phyloP scores from a whole-genome alignment of 495 filamentous ascomycete genomes.

The Xanthoparmelia taractica region DNA sequence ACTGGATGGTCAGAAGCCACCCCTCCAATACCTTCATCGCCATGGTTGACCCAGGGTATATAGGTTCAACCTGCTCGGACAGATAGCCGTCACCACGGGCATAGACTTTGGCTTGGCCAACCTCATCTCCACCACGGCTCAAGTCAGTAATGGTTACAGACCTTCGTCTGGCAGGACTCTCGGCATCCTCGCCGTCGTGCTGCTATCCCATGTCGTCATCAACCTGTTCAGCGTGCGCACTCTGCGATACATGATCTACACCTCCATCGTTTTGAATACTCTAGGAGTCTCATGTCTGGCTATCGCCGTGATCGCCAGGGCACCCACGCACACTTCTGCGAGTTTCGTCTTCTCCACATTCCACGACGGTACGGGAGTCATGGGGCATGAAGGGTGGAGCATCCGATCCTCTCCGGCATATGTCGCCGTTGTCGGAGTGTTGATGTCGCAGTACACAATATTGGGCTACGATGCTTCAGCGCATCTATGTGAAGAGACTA shows the following conservation, averaged over 20 bases:
- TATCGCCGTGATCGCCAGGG: slow-evolving; percentile 52
- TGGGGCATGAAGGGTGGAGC: slow-evolving; percentile 42
- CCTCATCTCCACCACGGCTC: slow-evolving; percentile 50
- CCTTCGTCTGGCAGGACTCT: slow-evolving; percentile 45
- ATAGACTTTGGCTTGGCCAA: slow-evolving; percentile 55
- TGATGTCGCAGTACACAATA: slow-evolving; percentile 49
- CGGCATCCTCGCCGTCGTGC: slow-evolving; percentile 54
- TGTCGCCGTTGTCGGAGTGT: slow-evolving; percentile 44
- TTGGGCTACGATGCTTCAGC: slow-evolving; percentile 51
- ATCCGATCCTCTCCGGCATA: slow-evolving; percentile 46
- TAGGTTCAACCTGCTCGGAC: slow-evolving; percentile 49
- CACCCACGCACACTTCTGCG: slow-evolving; percentile 49
- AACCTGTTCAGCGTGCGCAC: slow-evolving; percentile 53
- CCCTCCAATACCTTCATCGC: not conserved
- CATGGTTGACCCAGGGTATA: not conserved
- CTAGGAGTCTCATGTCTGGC: slow-evolving; percentile 48
- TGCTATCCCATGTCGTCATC: slow-evolving; percentile 47
- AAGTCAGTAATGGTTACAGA: slow-evolving; percentile 47
- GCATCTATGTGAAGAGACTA: slow-evolving; percentile 53
- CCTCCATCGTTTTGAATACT: slow-evolving; percentile 52
- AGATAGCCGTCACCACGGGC: slow-evolving; percentile 57
- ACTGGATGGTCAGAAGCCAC: slow-evolving; percentile 46
- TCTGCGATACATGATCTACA: slow-evolving; percentile 52
- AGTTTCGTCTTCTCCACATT: slow-evolving; percentile 52
- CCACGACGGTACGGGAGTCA: slow-evolving; percentile 41